Percentiles rank a stretch among this genome's conserved stretches.
These are phyloP conservation scores for Lactuca saligna DNA, from an alignment of 129 eudicot species.

Conservation along the genomic window DNA sequence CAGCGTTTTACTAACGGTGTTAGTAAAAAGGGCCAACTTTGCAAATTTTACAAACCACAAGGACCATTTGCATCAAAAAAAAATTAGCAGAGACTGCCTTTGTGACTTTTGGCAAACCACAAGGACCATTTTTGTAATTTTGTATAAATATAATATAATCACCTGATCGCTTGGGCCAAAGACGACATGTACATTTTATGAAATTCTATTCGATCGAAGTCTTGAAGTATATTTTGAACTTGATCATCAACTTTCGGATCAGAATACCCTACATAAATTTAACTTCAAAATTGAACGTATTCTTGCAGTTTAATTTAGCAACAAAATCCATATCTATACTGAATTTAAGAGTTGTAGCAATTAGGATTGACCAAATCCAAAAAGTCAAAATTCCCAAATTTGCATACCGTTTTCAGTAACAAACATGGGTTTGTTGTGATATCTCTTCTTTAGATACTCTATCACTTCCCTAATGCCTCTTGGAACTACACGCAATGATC, in stretches of 20 bases:
- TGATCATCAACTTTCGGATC: constrained; percentile 29
- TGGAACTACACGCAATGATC: constrained; percentile 62
- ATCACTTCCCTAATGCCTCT: constrained; percentile 66
- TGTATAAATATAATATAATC: constrained; percentile 7
- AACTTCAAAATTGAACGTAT: background rate
- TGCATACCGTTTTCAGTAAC: constrained; percentile 86
- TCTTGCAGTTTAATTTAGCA: background rate
- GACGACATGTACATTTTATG: constrained; percentile 54
- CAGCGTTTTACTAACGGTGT: too few relatives aligned
- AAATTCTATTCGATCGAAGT: constrained; percentile 54
- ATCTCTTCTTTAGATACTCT: constrained; percentile 59
- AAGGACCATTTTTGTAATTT: too few relatives aligned
- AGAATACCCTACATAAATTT: constrained; percentile 45
- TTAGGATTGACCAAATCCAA: constrained; percentile 9
- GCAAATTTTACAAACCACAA: too few relatives aligned
- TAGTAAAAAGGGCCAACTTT: too few relatives aligned
- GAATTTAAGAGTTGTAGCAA: background rate
- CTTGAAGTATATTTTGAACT: constrained; percentile 36
- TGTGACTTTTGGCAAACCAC: too few relatives aligned
- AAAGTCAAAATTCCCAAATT: constrained; percentile 4
- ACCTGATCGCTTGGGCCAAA: constrained; percentile 72
- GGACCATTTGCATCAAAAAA: too few relatives aligned
- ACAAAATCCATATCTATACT: constrained; percentile 6
- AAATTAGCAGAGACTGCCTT: too few relatives aligned
- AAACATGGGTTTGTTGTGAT: constrained; percentile 75